phyloP scores from a whole-genome alignment of 257 asterid genomes.

The Salvia hispanica region DNA sequence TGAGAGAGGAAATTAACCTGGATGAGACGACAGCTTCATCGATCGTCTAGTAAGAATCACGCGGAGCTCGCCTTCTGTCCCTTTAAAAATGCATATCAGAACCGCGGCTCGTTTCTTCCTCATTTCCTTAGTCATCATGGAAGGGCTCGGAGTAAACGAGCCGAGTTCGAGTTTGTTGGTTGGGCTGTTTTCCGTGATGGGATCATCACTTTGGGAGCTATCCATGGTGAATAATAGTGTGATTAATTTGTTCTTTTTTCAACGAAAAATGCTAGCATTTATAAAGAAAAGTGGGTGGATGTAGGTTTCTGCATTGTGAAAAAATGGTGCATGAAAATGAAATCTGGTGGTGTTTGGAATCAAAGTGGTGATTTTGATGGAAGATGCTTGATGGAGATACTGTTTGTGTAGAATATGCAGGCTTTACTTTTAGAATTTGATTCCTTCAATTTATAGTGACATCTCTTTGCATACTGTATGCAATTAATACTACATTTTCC shows the following conservation, averaged over 20 bases:
- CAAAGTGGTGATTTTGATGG: conserved; percentile 11
- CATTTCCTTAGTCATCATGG: conserved; percentile 16
- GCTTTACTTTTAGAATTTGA: conserved; percentile 25
- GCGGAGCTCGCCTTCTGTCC: conserved; percentile 48
- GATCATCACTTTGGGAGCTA: conserved; percentile 10
- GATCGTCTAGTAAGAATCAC: conserved; percentile 65
- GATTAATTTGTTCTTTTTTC: neutral
- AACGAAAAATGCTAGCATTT: neutral
- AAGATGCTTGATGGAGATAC: neutral
- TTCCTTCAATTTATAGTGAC: conserved; percentile 29
- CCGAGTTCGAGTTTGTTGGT: conserved; percentile 26
- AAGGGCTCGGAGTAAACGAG: neutral
- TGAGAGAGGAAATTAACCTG: conserved; percentile 39
- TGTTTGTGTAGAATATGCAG: neutral
- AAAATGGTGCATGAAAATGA: neutral
- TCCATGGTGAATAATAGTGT: conserved; percentile 18
- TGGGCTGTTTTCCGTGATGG: too few species aligned
- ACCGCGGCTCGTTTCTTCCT: conserved; percentile 62
- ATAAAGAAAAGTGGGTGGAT: conserved; percentile 2
- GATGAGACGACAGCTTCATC: conserved; percentile 60
- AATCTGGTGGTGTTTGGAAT: conserved; percentile 17
- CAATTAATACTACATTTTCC: neutral
- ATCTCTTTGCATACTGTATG: neutral
- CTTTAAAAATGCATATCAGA: conserved; percentile 53
- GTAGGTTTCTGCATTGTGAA: neutral